Conservation (phyloP, 228 moss, liverwort and hornwort genomes). For the Sphagnum fallax region DNA sequence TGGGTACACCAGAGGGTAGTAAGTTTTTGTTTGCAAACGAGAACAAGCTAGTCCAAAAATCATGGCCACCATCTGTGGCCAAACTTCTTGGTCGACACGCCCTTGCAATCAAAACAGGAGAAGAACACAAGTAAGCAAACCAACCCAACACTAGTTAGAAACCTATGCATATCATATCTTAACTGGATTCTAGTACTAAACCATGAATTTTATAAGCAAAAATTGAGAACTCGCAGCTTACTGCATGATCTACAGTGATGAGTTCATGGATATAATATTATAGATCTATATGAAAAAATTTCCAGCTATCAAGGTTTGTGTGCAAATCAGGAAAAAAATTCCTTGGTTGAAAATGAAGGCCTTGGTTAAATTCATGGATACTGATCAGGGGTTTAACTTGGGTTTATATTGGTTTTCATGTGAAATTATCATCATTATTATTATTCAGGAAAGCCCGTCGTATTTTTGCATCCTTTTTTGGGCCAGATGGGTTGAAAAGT, state of each 20-base stretch:
- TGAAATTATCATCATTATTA: background rate
- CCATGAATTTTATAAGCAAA: too few relatives aligned
- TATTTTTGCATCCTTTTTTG: slow-evolving; percentile 13
- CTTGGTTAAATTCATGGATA: background rate
- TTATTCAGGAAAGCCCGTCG: slow-evolving; percentile 21
- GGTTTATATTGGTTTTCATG: background rate
- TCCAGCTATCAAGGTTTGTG: background rate
- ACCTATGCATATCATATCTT: background rate
- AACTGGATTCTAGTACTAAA: too few relatives aligned
- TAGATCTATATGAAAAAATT: too few relatives aligned
- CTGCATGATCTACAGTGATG: background rate
- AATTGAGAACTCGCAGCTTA: background rate
- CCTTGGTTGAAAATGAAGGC: background rate
- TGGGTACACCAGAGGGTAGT: slow-evolving; percentile 21
- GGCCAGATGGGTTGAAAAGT: slow-evolving; percentile 20
- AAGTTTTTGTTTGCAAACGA: slow-evolving; percentile 41
- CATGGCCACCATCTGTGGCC: slow-evolving; percentile 11
- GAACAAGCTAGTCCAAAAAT: slow-evolving; percentile 25
- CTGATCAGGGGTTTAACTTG: background rate
- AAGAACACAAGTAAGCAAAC: slow-evolving; percentile 16
- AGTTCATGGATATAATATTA: background rate
- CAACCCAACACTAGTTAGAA: background rate
- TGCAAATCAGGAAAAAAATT: background rate
- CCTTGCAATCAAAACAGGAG: slow-evolving; percentile 2
- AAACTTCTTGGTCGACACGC: slow-evolving; percentile 24